A percentile compares a stretch with the other conserved stretches of the same genome.
Conservation (phyloP, 179 eudicot species). For the Spinacia oleracea region DNA sequence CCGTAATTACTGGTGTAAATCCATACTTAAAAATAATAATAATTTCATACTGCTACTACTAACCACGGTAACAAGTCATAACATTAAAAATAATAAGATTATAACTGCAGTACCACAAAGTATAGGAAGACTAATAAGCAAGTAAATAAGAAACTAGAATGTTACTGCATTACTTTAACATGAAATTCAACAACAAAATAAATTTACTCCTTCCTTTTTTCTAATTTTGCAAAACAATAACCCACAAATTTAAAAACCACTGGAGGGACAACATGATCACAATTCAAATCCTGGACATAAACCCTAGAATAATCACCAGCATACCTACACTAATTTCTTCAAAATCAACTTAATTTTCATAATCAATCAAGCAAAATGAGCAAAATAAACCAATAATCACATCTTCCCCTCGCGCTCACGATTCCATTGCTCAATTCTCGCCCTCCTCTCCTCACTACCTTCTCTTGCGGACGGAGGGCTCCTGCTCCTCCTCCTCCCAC, state of each 20-base stretch:
- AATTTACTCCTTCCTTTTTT: slow-evolving; percentile 5
- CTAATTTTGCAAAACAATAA: slow-evolving; percentile 15
- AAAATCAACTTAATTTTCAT: slow-evolving; percentile 10
- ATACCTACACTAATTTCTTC: slow-evolving; percentile 21
- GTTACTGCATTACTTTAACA: slow-evolving; percentile 5
- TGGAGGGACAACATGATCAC: neutral
- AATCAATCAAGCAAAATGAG: slow-evolving; percentile 8
- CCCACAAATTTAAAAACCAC: neutral
- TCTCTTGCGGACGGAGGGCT: slow-evolving; percentile 48
- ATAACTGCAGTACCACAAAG: neutral
- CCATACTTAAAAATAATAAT: neutral
- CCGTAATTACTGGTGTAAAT: neutral
- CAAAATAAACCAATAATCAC: slow-evolving; percentile 1
- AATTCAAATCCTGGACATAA: slow-evolving; percentile 2
- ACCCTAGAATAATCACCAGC: neutral
- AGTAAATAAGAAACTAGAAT: neutral
- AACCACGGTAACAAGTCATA: neutral
- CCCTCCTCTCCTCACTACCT: slow-evolving; percentile 60
- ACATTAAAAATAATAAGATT: too few species aligned
- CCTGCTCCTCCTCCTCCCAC: slow-evolving; percentile 35
- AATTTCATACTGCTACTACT: neutral
- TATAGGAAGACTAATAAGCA: neutral
- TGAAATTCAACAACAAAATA: neutral
- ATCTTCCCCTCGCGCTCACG: slow-evolving; percentile 49
- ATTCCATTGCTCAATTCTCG: slow-evolving; percentile 51